Conservation (phyloP, 805 yeast species). For the Metschnikowia santaceciliae region DNA sequence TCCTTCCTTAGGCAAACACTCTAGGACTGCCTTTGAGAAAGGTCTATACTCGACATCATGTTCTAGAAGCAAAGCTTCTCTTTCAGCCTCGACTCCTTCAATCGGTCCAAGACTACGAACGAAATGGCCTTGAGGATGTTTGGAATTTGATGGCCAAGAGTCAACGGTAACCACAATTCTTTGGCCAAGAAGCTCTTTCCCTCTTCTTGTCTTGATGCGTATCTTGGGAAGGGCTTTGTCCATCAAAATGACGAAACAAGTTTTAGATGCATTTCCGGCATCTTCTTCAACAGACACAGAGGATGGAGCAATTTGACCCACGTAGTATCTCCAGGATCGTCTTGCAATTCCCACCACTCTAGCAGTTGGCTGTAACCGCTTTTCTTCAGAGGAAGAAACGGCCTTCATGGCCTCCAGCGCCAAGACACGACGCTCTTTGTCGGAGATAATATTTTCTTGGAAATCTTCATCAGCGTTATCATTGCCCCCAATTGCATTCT, state of each 20-base stretch:
- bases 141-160: slow-evolving; percentile 82
- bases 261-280: slow-evolving; percentile 62
- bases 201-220: slow-evolving; percentile 82
- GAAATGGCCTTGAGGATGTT: slow-evolving; percentile 92
- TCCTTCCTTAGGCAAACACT: slow-evolving; percentile 91
- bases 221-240: slow-evolving; percentile 85
- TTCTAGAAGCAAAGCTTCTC: slow-evolving; percentile 88
- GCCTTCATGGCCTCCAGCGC: slow-evolving; percentile 73
- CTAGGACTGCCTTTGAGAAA: slow-evolving; percentile 85
- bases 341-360: slow-evolving; percentile 81
- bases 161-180: slow-evolving; percentile 92
- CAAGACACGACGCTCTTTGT: slow-evolving; percentile 65
- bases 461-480: slow-evolving; percentile 58
- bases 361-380: slow-evolving; percentile 83
- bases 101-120: slow-evolving; percentile 85
- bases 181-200: slow-evolving; percentile 76
- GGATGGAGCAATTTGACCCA: slow-evolving; percentile 83
- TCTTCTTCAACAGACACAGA: slow-evolving; percentile 55
- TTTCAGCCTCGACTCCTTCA: slow-evolving; percentile 92
- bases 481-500: slow-evolving; percentile 55
- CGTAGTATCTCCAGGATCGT: slow-evolving; percentile 94
- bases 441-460: slow-evolving; percentile 52
- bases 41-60: slow-evolving; percentile 97
- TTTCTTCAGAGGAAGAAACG: slow-evolving; percentile 39
- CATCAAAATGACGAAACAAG: slow-evolving; percentile 83